Base-by-base conservation (phyloP, 768 basidiomycete species). In the Grammothele lineata region DNA sequence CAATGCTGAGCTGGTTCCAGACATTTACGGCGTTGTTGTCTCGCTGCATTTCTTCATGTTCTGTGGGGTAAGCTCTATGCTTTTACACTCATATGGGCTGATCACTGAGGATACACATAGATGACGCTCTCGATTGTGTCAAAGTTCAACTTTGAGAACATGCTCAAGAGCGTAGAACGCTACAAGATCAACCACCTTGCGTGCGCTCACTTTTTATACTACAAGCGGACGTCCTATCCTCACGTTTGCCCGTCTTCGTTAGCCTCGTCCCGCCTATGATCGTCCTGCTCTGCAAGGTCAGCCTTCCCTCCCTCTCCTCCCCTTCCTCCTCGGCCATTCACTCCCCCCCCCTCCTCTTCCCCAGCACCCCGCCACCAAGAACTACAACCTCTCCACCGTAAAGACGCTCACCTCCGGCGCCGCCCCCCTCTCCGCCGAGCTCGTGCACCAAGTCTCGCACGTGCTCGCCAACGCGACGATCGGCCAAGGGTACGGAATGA, bases 11-110 rank as follows among this genome's bases (percentile, higher is more conserved):
- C n/a, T n/a, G n/a, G n/a, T 17, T 68, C 62, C 52, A 78, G 83
- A 86, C 56, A 83, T 85, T 7, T 86, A 84, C 59, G 83, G 84
- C 14, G 60, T 85, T 19, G 73, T 83, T 17, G 73, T 82, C 47
- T 79, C 76, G 61, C 76, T 82, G 32, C 84, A 85, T 58, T 76
- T 69, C 46, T 63, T 74, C 40, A 49, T 86, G 25, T 84, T 78
- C 55, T 66, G 67, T 34, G 76, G 72, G 38, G 81, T 84, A 59
- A 46, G 76, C 63, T 11, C 8, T 23, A 9, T 32, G 30, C 15
- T 32, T 32, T 32, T 15, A 8, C n/a, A n/a, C n/a, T n/a, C n/a
- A n/a, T n/a, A n/a, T n/a, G n/a, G n/a, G n/a, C n/a, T n/a, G n/a
- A n/a, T n/a, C n/a, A n/a, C n/a, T n/a, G n/a, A n/a, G n/a, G n/a